Evolutionary conservation across 176 grass and related monocot genomes (phyloP), one percentile per base, ranked within the genome.

Genomic region (Zoysia pacifica): DNA sequence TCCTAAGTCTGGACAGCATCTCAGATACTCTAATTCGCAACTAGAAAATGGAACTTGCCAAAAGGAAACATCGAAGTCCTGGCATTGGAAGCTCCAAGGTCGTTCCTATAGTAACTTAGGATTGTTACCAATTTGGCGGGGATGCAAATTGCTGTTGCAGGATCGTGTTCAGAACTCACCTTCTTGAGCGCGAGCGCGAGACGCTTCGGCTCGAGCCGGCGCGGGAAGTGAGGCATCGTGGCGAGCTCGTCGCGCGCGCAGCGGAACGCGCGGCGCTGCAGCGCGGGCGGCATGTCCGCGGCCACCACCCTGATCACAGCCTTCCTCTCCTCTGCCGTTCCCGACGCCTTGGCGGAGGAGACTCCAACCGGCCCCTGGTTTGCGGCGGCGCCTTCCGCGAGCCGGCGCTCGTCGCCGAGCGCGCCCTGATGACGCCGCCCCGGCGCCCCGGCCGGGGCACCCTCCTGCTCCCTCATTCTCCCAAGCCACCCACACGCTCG

Each of bases 151-250:
- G 28, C 28, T 13, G 15, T 28, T 10, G 11, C 40, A 9, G 60
- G 60, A 35, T 62, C 28, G 60, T 62, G 60, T 2, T 62, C 19
- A 61, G 58, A 35, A 62, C 59, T 53, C 84, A 93, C 94, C 94
- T 94, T 94, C 81, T 97, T 97, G 43, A 97, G 90, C 51, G 91
- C 94, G 56, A 94, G 87, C 35, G 94, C 87, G 76, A 97, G 91
- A 65, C 89, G 82, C 85, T 94, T 97, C 80, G 87, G 91, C 70
- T 97, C 91, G 46, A 95, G 63, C 7, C 87, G 78, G 11, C 78
- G 87, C 65, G 82, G 72, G 72, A 48, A 80, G 83, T 87, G 89
- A 65, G 94, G 91, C 94, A 97, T 94, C 38, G 85, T 79, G 58
- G 86, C 76, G 59, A 97, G 88, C 91, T 84, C 85, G 69, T 92